These are phyloP conservation scores for Fraxinus albicans DNA, from an alignment of 305 asterid species.

Conservation along the genomic window DNA sequence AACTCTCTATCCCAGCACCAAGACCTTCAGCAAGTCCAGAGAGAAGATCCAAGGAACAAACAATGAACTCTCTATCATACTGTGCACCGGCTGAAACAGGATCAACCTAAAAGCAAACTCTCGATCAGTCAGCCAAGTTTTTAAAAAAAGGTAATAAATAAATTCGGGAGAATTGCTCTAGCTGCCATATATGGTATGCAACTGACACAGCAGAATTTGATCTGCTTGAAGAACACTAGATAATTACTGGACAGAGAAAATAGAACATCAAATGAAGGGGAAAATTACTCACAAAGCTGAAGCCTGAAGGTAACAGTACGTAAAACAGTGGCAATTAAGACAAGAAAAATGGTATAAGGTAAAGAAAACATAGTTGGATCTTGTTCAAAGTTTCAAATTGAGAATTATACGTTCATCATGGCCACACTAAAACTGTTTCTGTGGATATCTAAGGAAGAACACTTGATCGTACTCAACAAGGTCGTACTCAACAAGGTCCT, in stretches of 20 bases:
- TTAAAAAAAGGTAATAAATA: not conserved
- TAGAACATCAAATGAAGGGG: not conserved
- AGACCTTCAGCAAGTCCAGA: slow-evolving; percentile 97
- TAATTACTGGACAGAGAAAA: not conserved
- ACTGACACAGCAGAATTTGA: not conserved
- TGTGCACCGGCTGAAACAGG: slow-evolving; percentile 76
- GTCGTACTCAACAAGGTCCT: not conserved
- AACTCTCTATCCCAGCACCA: slow-evolving; percentile 85
- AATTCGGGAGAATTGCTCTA: not conserved
- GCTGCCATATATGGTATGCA: not conserved
- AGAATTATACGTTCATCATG: not conserved
- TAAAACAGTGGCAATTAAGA: not conserved
- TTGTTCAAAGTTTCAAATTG: not conserved
- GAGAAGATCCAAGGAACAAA: slow-evolving; percentile 91
- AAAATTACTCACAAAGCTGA: not conserved
- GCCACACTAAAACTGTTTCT: not conserved
- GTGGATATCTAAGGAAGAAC: not conserved
- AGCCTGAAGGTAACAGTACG: not conserved
- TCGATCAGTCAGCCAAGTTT: slow-evolving; percentile 23
- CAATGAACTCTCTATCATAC: slow-evolving; percentile 85
- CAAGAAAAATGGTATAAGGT: not conserved
- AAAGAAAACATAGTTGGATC: not conserved
- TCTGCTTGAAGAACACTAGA: not conserved
- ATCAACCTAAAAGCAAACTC: slow-evolving; percentile 56
- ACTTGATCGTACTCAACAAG: not conserved